Percentiles rank a stretch among this genome's conserved stretches.
Conservation (phyloP, 116 monocot genomes). For the Posidonia oceanica region DNA sequence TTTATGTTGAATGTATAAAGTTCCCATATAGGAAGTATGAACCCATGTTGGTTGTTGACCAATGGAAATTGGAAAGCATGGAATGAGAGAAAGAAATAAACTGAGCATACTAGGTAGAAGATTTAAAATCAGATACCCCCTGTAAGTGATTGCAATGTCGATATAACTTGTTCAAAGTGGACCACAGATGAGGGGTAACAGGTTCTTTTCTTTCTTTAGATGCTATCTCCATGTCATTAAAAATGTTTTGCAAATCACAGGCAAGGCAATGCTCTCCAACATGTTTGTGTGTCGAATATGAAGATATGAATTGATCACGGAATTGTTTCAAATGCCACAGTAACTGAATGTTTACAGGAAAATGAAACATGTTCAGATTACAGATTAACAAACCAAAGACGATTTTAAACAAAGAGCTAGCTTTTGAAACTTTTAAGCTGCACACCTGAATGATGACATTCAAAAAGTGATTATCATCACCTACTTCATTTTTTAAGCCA, state of each 20-base stretch:
- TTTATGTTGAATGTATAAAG: too few species aligned
- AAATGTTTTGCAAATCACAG: neutral
- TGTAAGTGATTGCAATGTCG: neutral
- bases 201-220: neutral
- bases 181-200: neutral
- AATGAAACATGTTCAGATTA: neutral
- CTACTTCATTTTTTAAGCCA: neutral
- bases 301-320: neutral
- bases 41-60: too few species aligned
- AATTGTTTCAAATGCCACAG: neutral
- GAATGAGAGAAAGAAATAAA: neutral
- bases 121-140: neutral
- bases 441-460: neutral
- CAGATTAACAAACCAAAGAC: too few species aligned
- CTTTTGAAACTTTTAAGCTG: neutral
- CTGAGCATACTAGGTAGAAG: neutral
- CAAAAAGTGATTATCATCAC: neutral
- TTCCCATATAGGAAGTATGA: too few species aligned
- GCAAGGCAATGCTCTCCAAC: neutral
- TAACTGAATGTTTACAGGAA: neutral
- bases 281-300: neutral
- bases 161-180: neutral
- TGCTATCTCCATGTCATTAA: neutral
- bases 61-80: too few species aligned
- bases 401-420: neutral